These are phyloP conservation scores for Didymella segeticola DNA, from an alignment of 2,329 filamentous ascomycete genomes.

Conservation along the genomic window DNA sequence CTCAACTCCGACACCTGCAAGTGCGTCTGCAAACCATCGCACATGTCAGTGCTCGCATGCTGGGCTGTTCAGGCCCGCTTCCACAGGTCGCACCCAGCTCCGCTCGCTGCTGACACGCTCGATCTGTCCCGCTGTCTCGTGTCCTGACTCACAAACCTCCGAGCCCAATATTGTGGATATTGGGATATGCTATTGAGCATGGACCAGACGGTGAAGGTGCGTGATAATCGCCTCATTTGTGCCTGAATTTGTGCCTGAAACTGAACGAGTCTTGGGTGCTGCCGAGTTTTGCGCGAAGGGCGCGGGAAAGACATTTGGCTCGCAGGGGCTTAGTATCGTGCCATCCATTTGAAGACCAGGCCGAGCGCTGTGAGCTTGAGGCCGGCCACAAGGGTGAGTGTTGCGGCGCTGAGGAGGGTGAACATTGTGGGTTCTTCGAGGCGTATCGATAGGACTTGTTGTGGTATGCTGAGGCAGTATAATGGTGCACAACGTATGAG, in stretches of 20 bases:
- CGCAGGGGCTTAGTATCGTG: conserved; percentile 22
- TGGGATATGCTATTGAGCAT: not conserved
- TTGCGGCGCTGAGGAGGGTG: conserved; percentile 15
- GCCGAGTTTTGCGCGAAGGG: not conserved
- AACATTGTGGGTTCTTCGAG: not conserved
- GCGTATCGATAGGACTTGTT: no score
- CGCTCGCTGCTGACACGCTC: not conserved
- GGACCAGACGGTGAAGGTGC: not conserved
- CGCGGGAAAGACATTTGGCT: not conserved
- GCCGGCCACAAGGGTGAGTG: conserved; percentile 34
- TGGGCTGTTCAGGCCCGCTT: not conserved
- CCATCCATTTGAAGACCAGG: conserved; percentile 37
- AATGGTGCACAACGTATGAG: no score
- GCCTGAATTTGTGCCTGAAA: not conserved
- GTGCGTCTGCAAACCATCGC: not conserved
- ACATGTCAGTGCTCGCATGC: not conserved
- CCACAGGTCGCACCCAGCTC: not conserved
- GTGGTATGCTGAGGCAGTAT: not conserved
- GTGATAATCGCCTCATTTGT: conserved; percentile 3
- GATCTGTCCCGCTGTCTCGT: conserved; percentile 4
- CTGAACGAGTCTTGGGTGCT: not conserved
- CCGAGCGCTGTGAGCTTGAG: conserved; percentile 42
- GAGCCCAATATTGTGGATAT: conserved; percentile 10
- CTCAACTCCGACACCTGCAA: conserved; percentile 4
- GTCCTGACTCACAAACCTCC: conserved; percentile 11